Base-by-base conservation (phyloP, 352 stramenopile genomes). In the Globisporangium paddicum region DNA sequence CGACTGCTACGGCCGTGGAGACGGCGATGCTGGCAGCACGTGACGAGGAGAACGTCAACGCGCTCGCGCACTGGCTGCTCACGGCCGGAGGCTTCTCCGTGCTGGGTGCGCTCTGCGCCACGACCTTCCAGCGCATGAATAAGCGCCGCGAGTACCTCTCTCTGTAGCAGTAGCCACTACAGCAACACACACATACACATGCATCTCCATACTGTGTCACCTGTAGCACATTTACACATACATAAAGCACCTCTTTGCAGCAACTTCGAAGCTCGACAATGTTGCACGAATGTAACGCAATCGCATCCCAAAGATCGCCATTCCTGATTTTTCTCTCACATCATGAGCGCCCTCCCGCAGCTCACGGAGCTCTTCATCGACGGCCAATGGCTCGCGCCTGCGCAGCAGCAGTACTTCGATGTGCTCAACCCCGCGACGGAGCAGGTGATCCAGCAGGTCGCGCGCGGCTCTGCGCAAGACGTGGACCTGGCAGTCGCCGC, bases 281-380 rank as follows among this genome's bases (percentile, higher is more conserved):
- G n/a, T n/a, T n/a, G n/a, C n/a, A n/a, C n/a, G n/a, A n/a, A n/a
- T n/a, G n/a, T n/a, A n/a, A n/a, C n/a, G n/a, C n/a, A n/a, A n/a
- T n/a, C n/a, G n/a, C n/a, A n/a, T n/a, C n/a, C n/a, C n/a, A n/a
- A n/a, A n/a, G n/a, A n/a, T n/a, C n/a, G n/a, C n/a, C n/a, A n/a
- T n/a, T n/a, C n/a, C n/a, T n/a, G n/a, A n/a, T n/a, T n/a, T n/a
- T n/a, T n/a, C n/a, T n/a, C n/a, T n/a, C n/a, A n/a, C 49, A 46
- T 19, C 25, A 64, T 54, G 48, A 53, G 32, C 58, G 34, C 19
- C 6, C 50, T 84, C 18, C 76, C 76, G 21, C 40, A 59, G 16
- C 75, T 87, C 34, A 66, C 66, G 32, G 73, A 87, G 56, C 75
- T 84, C 18, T 89, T 86, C 64, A 87, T 90, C 57, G 63, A 77